Conservation (phyloP, 73 alveolate species). For the Tetrahymena thermophila region DNA sequence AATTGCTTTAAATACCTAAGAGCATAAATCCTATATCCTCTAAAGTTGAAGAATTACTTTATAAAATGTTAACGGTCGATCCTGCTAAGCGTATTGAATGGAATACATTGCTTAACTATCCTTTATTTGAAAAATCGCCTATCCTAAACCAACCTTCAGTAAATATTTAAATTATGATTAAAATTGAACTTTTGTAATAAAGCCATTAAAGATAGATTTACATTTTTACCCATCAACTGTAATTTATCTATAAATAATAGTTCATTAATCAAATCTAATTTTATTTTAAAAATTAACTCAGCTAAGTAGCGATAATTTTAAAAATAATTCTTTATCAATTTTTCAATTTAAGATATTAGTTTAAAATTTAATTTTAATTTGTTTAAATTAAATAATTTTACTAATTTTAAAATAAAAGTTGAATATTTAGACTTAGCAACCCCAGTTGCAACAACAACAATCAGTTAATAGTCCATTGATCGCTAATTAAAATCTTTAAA, state of each 20-base stretch:
- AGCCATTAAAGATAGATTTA: not conserved
- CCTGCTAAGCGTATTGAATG: constrained; percentile 32
- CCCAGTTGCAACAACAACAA: not conserved
- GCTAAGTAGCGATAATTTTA: no score
- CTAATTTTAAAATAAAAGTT: not conserved
- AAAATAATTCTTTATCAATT: no score
- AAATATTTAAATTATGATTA: not conserved
- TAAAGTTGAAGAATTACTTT: constrained; percentile 10
- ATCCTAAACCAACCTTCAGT: not conserved
- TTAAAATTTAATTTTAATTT: no score
- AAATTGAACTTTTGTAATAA: not conserved
- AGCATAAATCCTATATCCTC: not conserved
- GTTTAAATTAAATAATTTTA: not conserved
- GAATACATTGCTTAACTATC: not conserved
- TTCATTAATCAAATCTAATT: not conserved
- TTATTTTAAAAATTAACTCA: no score
- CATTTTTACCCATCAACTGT: not conserved
- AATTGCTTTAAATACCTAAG: constrained; percentile 8
- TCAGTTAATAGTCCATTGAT: not conserved
- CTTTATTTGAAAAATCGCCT: not conserved
- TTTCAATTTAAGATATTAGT: no score
- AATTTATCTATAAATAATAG: no score
- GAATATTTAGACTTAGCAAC: not conserved
- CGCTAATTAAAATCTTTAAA: not conserved
- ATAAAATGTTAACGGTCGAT: constrained; percentile 32